These are phyloP conservation scores for Nicotiana paniculata DNA, from an alignment of 257 asterid genomes.

Conservation along the genomic window DNA sequence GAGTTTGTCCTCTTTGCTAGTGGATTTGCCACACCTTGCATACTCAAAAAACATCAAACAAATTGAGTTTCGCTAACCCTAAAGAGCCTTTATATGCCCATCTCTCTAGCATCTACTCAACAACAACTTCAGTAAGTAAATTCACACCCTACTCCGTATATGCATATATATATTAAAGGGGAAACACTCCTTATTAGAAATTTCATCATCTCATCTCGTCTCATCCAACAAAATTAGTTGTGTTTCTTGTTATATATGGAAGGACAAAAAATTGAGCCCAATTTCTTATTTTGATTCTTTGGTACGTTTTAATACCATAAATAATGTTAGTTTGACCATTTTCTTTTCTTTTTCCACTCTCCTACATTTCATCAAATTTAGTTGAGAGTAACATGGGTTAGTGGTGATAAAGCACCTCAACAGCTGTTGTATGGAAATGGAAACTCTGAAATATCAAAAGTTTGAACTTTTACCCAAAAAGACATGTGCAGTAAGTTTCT, in stretches of 20 bases:
- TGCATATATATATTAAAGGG: no score
- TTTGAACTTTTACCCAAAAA: slow-evolving; percentile 56
- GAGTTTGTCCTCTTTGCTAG: slow-evolving; percentile 61
- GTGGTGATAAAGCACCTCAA: slow-evolving; percentile 60
- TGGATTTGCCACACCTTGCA: slow-evolving; percentile 63
- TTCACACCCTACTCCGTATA: no score
- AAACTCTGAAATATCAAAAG: slow-evolving; percentile 29
- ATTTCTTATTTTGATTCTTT: no score
- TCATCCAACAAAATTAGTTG: no score
- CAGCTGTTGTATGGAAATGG: slow-evolving; percentile 53
- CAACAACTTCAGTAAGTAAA: slow-evolving; percentile 47
- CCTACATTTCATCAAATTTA: slow-evolving; percentile 3
- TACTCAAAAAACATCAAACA: slow-evolving; percentile 28
- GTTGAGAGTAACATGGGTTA: slow-evolving; percentile 85
- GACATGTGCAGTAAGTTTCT: slow-evolving; percentile 65
- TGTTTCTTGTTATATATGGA: no score
- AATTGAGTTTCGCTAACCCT: slow-evolving; percentile 50
- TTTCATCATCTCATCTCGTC: no score
- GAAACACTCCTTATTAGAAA: no score
- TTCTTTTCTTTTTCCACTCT: no score
- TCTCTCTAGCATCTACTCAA: slow-evolving; percentile 51
- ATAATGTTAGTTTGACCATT: neutral
- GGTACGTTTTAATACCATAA: neutral
- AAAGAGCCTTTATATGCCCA: slow-evolving; percentile 62
- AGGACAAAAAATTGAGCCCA: no score